Base-by-base conservation (phyloP, 805 yeast genomes). In the Candida koratica region DNA sequence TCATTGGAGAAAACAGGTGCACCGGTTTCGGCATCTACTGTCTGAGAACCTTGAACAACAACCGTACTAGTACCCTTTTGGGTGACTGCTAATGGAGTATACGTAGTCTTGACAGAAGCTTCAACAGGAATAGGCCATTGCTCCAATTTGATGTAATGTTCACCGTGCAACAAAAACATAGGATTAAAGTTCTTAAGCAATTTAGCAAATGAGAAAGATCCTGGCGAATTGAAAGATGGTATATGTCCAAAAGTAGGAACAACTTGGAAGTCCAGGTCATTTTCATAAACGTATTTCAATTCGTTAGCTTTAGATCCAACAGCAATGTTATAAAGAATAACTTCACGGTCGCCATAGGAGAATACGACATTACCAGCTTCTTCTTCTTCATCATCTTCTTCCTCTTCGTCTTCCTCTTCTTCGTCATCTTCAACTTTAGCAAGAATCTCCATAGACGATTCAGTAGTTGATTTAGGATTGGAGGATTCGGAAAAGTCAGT, bases 191-290 rank as follows among this genome's bases (percentile, higher is more conserved):
- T 79, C 40, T 79, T 83, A 48, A 90, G 79, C 28, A 81, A 58
- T 40, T 71, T 67, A 42, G 73, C 65, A 56, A 82, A 75, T 23
- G 83, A 71, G 37, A 77, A 57, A 38, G 78, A 67, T 50, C 73
- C 65, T 33, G 69, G 73, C 32, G 79, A 74, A 46, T 74, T 71
- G 78, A 89, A 83, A 43, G 81, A 80, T 25, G 96, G 90, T 49
- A 90, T 78, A 34, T 87, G 95, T 39, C 95, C 96, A 61, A 82
- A 88, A 1, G 95, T 74, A 38, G 97, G 96, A 31, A 90, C 60
- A 5, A 82, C 90, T 54, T 85, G 87, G 69, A 90, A 90, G 47
- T 85, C 77, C 5, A 71, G 65, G 51, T 73, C 73, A 48, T 78
- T 76, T 64, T 90, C 98, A 58, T 81, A 90, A 16, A 73, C 77